Conservation (phyloP, 2,329 filamentous ascomycete genomes). For the Raffaelea arxii region DNA sequence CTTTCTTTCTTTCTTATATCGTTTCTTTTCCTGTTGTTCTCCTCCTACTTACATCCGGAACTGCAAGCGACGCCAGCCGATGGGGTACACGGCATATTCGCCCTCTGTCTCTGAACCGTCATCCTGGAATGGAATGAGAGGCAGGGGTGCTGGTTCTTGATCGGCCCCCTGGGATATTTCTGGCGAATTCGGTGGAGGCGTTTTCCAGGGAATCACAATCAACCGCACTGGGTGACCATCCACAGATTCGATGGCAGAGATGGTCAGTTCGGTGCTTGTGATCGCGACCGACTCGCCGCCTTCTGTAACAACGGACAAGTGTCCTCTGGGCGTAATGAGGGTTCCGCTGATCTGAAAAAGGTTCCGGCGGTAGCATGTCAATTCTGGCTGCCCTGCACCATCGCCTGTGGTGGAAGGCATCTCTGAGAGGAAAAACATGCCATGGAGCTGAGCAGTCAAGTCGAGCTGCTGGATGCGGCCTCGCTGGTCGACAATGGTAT, state of each 20-base stretch:
- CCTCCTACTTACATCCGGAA: constrained; percentile 59
- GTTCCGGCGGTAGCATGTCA: constrained; percentile 94
- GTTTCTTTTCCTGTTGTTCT: not conserved
- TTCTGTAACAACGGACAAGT: constrained; percentile 74
- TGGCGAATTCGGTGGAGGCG: constrained; percentile 70
- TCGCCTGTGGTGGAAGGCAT: constrained; percentile 56
- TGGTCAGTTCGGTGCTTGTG: constrained; percentile 71
- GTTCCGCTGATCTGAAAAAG: constrained; percentile 93
- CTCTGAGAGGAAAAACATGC: constrained; percentile 83
- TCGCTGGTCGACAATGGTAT: constrained; percentile 50
- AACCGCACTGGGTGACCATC: constrained; percentile 87
- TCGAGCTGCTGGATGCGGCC: constrained; percentile 53
- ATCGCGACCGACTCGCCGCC: constrained; percentile 78
- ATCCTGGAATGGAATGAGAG: constrained; percentile 59
- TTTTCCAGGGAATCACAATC: constrained; percentile 98
- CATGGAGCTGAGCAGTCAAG: constrained; percentile 65
- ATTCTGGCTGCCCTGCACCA: constrained; percentile 58
- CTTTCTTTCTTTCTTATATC: not conserved
- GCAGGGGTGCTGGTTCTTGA: constrained; percentile 77
- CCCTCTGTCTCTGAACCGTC: constrained; percentile 51
- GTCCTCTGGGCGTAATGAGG: constrained; percentile 67
- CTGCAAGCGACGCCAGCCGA: constrained; percentile 88
- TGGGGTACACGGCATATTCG: constrained; percentile 82
- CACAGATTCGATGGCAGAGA: constrained; percentile 90
- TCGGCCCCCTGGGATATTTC: constrained; percentile 57